These are phyloP conservation scores for Thuja plicata DNA, from an alignment of 83 land plant genomes.

Conservation along the genomic window DNA sequence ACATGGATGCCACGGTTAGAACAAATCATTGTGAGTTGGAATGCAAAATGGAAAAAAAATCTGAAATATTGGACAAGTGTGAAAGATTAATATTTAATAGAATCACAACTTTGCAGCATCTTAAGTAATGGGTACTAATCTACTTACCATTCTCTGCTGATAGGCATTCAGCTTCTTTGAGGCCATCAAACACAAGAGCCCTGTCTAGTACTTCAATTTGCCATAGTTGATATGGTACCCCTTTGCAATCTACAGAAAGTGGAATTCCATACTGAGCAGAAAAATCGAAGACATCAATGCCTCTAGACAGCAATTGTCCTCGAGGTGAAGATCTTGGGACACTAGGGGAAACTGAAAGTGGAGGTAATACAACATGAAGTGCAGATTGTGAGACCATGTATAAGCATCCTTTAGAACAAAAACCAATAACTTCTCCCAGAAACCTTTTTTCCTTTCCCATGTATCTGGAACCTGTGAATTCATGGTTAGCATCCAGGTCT, in stretches of 20 bases:
- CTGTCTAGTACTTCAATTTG: conserved; percentile 82
- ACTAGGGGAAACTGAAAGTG: conserved; percentile 47
- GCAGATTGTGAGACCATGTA: conserved; percentile 65
- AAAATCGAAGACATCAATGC: conserved; percentile 5
- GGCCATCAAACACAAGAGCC: conserved; percentile 69
- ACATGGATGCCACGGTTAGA: neutral
- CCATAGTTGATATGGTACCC: conserved; percentile 50
- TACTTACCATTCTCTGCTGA: conserved; percentile 83
- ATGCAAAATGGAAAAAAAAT: neutral
- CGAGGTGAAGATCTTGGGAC: conserved; percentile 21
- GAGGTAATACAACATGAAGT: conserved; percentile 82
- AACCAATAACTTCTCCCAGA: conserved; percentile 48
- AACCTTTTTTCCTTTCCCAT: conserved; percentile 18
- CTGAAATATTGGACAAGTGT: neutral
- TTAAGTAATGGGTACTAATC: neutral
- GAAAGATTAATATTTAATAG: neutral
- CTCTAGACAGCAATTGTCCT: conserved; percentile 42
- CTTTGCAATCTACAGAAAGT: conserved; percentile 13
- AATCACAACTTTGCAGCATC: neutral
- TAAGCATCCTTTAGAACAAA: conserved; percentile 60
- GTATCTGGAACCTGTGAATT: neutral
- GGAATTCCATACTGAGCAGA: conserved; percentile 15
- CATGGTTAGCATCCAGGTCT: conserved; percentile 14
- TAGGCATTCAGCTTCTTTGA: conserved; percentile 74
- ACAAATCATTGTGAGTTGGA: neutral